These are phyloP conservation scores for Diaporthe humulicola DNA, from an alignment of 2,329 filamentous ascomycete species.

Conservation along the genomic window DNA sequence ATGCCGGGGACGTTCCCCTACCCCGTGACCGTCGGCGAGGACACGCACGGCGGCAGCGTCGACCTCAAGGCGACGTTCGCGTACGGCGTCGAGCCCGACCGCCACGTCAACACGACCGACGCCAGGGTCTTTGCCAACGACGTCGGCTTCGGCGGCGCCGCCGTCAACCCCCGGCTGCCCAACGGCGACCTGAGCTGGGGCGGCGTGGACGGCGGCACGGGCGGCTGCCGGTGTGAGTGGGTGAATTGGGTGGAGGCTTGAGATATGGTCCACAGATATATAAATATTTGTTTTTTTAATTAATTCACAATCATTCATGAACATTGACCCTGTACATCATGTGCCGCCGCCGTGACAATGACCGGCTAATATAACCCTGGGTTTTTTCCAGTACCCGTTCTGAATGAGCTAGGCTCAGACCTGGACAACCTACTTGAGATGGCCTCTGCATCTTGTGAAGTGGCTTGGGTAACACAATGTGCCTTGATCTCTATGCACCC, in stretches of 20 bases:
- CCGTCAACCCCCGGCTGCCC: constrained; percentile 64
- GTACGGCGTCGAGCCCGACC: constrained; percentile 62
- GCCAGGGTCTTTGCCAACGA: constrained; percentile 63
- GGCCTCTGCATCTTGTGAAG: background rate
- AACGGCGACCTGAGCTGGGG: constrained; percentile 62
- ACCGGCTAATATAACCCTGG: background rate
- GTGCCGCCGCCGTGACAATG: constrained; percentile 8
- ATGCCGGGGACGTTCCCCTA: constrained; percentile 74
- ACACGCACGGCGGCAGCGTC: constrained; percentile 72
- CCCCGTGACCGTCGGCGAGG: constrained; percentile 71
- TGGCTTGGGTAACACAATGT: constrained; percentile 1
- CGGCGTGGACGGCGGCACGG: constrained; percentile 73
- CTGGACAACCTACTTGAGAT: background rate
- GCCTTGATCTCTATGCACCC: background rate
- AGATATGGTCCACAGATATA: background rate
- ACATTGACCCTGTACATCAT: background rate
- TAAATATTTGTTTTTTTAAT: constrained; percentile 7
- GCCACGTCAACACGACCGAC: constrained; percentile 58
- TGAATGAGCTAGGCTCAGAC: background rate
- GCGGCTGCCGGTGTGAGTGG: constrained; percentile 74
- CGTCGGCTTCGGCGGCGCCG: constrained; percentile 62
- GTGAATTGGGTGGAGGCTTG: constrained; percentile 61
- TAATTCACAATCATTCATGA: constrained; percentile 2
- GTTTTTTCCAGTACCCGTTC: background rate
- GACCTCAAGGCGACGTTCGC: constrained; percentile 67